A percentile compares a stretch with the other conserved stretches of the same genome.
Evolutionary conservation across 2,329 filamentous ascomycete species (phyloP).

Genomic region (Coniella vitis): DNA sequence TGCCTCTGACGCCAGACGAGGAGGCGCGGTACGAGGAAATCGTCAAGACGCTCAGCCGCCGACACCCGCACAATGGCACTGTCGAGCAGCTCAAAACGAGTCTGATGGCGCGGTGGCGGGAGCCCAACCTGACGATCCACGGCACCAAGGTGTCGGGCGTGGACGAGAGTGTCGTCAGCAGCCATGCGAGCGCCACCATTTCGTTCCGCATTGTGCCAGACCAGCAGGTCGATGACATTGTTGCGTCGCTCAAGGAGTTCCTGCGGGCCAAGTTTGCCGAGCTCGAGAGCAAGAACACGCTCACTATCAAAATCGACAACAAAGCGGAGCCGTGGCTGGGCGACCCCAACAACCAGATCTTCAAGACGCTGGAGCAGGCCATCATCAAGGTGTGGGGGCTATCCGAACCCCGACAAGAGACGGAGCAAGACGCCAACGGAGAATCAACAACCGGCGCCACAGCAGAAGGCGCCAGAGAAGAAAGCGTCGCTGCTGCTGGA

Average conservation of each 20-base stretch:
- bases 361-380: constrained; percentile 78
- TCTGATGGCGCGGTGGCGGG: constrained; percentile 90
- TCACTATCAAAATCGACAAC: constrained; percentile 82
- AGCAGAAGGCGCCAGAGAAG: neutral
- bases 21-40: constrained; percentile 80
- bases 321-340: constrained; percentile 95
- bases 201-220: constrained; percentile 91
- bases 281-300: constrained; percentile 72
- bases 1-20: constrained; percentile 68
- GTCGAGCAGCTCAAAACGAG: constrained; percentile 70
- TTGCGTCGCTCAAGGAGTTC: constrained; percentile 58
- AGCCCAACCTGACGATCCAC: constrained; percentile 91
- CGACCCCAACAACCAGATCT: constrained; percentile 84
- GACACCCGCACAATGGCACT: constrained; percentile 54
- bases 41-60: constrained; percentile 64
- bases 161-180: constrained; percentile 86
- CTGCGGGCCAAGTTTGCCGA: constrained; percentile 63
- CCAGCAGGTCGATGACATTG: constrained; percentile 77
- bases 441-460: neutral
- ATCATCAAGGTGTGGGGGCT: constrained; percentile 78
- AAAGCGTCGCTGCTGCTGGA: neutral
- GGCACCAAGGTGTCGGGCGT: constrained; percentile 88
- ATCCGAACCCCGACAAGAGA: constrained; percentile 7
- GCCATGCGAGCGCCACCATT: constrained; percentile 79
- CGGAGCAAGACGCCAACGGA: neutral